Percentiles rank a stretch among this genome's conserved stretches.
These are phyloP conservation scores for Cordyceps farinosa DNA, from an alignment of 2,329 filamentous ascomycete species.

Conservation along the genomic window DNA sequence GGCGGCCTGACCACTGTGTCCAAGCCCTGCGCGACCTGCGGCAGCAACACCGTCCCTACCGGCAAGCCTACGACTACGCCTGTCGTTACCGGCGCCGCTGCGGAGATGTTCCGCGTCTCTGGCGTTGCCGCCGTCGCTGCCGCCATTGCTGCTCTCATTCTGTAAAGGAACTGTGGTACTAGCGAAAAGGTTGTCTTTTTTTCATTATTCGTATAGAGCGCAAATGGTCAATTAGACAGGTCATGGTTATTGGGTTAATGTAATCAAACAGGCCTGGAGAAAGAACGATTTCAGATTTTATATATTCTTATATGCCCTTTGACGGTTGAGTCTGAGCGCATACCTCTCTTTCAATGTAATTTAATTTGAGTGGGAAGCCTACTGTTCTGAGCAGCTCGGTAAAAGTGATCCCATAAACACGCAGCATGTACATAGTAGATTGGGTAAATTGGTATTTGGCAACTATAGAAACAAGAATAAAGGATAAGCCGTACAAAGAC, in stretches of 20 bases:
- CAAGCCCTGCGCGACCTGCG: slow-evolving; percentile 10
- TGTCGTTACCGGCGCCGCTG: slow-evolving; percentile 8
- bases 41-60: not conserved
- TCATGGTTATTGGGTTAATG: slow-evolving; percentile 6
- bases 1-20: slow-evolving; percentile 8
- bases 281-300: not conserved
- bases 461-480: not conserved
- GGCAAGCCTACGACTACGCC: not conserved
- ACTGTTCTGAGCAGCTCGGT: not conserved
- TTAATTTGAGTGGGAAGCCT: not conserved
- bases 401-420: too few species aligned
- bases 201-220: not conserved
- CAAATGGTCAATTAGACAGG: not conserved
- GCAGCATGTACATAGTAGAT: not conserved
- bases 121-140: slow-evolving; percentile 18
- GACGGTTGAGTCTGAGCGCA: not conserved
- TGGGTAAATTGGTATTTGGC: not conserved
- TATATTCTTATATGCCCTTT: slow-evolving; percentile 9
- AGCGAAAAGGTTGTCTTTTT: not conserved
- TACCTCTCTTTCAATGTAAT: not conserved
- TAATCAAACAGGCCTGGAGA: not conserved
- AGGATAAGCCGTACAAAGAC: not conserved
- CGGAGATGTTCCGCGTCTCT: slow-evolving; percentile 7
- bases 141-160: slow-evolving; percentile 12
- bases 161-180: not conserved